phyloP scores from a whole-genome alignment of 306 rosid species.

The Begonia fuchsioides region DNA sequence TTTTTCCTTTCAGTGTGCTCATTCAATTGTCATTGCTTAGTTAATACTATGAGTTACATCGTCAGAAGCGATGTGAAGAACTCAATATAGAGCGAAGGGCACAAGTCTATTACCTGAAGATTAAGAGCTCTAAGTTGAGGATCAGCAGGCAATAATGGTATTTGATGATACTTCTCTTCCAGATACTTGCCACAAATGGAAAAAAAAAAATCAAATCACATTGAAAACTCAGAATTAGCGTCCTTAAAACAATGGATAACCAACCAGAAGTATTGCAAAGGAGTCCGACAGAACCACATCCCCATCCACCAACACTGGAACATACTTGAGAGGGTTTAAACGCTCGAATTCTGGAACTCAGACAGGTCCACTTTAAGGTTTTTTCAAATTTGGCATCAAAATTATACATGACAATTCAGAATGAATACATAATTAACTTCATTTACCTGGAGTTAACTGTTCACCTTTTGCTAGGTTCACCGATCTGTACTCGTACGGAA shows the following conservation, averaged over 20 bases:
- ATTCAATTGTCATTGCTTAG: too few species aligned
- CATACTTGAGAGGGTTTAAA: slow-evolving; percentile 30
- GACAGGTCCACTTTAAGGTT: not conserved
- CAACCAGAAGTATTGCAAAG: slow-evolving; percentile 33
- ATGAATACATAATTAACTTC: slow-evolving; percentile 3
- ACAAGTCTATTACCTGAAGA: slow-evolving; percentile 21
- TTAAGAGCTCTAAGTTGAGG: slow-evolving; percentile 28
- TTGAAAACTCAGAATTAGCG: slow-evolving; percentile 1
- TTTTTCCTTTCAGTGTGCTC: too few species aligned
- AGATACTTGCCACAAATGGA: slow-evolving; percentile 19
- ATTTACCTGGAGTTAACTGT: slow-evolving; percentile 30
- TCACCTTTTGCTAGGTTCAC: slow-evolving; percentile 24
- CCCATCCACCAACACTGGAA: slow-evolving; percentile 38
- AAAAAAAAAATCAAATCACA: slow-evolving; percentile 2
- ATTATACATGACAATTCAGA: not conserved
- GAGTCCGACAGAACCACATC: slow-evolving; percentile 30
- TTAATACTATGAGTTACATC: too few species aligned
- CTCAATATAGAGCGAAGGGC: too few species aligned
- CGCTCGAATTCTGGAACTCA: slow-evolving; percentile 31
- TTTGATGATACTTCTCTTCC: slow-evolving; percentile 32
- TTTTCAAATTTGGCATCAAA: not conserved
- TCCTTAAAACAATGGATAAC: slow-evolving; percentile 3
- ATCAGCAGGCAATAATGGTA: slow-evolving; percentile 26
- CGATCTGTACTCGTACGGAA: slow-evolving; percentile 27
- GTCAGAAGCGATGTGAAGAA: too few species aligned